phyloP scores from a whole-genome alignment of 352 stramenopile genomes.

The Phytophthora agathidicida region DNA sequence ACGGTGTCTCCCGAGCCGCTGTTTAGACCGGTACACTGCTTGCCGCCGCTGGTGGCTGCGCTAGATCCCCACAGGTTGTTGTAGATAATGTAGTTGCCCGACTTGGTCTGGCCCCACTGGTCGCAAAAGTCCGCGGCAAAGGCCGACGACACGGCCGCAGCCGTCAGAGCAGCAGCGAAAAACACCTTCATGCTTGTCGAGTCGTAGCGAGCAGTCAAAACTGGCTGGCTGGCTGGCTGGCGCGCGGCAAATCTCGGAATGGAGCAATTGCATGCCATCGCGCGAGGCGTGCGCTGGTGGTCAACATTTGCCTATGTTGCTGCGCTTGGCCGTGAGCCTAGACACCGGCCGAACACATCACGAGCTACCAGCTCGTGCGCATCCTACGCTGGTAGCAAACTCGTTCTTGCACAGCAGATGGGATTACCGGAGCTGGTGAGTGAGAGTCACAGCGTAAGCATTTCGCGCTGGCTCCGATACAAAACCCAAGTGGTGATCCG shows the following conservation, averaged over 20 bases:
- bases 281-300: conserved; percentile 8
- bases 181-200: conserved; percentile 35
- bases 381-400: conserved; percentile 18
- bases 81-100: conserved; percentile 55
- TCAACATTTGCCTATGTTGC: conserved; percentile 19
- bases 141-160: conserved; percentile 15
- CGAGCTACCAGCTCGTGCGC: conserved; percentile 1
- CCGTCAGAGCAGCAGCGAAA: conserved; percentile 29
- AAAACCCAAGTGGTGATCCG: neutral
- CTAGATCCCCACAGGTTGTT: conserved; percentile 50
- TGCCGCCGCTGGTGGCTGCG: conserved; percentile 24
- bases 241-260: conserved; percentile 27
- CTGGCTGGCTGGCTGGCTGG: conserved; percentile 12
- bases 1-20: conserved; percentile 37
- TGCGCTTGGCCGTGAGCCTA: conserved; percentile 9
- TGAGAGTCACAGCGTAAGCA: conserved; percentile 1
- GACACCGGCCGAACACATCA: neutral
- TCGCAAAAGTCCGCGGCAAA: conserved; percentile 36
- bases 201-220: conserved; percentile 2
- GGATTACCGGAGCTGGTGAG: conserved; percentile 4
- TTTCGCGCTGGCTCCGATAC: neutral
- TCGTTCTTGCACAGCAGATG: conserved; percentile 29
- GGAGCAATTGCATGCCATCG: conserved; percentile 1
- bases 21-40: conserved; percentile 49
- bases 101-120: conserved; percentile 40